A percentile compares a stretch with the other conserved stretches of the same genome.
These are phyloP conservation scores for Cladosporium phlei DNA, from an alignment of 2,329 filamentous ascomycete species.

Conservation along the genomic window DNA sequence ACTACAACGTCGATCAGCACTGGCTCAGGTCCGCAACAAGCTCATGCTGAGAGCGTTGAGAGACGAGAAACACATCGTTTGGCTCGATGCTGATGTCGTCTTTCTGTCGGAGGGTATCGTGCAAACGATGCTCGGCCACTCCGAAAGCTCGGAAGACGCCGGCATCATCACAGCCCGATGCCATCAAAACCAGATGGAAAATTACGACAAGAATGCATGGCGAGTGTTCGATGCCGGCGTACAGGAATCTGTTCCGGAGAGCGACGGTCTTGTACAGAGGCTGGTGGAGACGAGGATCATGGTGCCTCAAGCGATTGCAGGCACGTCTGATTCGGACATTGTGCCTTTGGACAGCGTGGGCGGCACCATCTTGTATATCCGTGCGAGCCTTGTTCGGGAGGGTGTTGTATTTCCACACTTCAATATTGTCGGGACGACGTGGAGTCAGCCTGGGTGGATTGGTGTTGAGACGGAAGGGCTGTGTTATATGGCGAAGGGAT, in stretches of 20 bases:
- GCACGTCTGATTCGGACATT: slow-evolving; percentile 29
- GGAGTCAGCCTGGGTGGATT: slow-evolving; percentile 33
- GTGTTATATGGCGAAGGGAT: slow-evolving; percentile 26
- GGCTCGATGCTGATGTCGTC: slow-evolving; percentile 37
- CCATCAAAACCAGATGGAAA: slow-evolving; percentile 28
- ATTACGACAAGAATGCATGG: slow-evolving; percentile 39
- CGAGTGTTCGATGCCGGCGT: slow-evolving; percentile 6
- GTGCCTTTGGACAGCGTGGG: slow-evolving; percentile 35
- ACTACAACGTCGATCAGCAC: slow-evolving; percentile 23
- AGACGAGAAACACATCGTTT: slow-evolving; percentile 34
- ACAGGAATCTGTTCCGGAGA: slow-evolving; percentile 8
- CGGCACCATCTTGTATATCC: slow-evolving; percentile 35
- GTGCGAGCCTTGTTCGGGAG: slow-evolving; percentile 30
- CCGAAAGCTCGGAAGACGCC: slow-evolving; percentile 23
- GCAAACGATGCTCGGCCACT: slow-evolving; percentile 30
- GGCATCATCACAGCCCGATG: slow-evolving; percentile 34
- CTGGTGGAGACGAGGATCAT: slow-evolving; percentile 14
- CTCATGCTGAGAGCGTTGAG: slow-evolving; percentile 30
- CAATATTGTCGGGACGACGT: slow-evolving; percentile 34
- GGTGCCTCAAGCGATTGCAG: slow-evolving; percentile 21
- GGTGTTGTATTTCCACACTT: slow-evolving; percentile 34
- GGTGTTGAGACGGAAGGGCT: slow-evolving; percentile 37
- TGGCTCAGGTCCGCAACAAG: slow-evolving; percentile 33
- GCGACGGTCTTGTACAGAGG: slow-evolving; percentile 5
- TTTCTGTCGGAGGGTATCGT: slow-evolving; percentile 31